phyloP scores from a whole-genome alignment of 139 green algal genomes.

The Closterium sp. region DNA sequence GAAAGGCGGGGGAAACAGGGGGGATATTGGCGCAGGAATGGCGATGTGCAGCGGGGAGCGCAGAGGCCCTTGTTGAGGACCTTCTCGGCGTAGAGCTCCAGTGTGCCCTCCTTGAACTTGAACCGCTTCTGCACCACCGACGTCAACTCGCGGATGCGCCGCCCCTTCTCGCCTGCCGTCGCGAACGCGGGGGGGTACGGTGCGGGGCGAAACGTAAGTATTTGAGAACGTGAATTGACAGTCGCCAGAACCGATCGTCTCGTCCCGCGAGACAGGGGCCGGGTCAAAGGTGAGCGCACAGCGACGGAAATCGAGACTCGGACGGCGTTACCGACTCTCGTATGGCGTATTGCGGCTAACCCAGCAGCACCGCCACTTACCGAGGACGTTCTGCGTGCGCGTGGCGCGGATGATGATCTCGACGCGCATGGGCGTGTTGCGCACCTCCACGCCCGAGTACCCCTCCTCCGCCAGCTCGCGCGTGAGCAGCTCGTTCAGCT shows the following conservation, averaged over 20 bases:
- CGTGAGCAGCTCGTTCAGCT: constrained; percentile 99
- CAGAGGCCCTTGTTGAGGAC: constrained; percentile 96
- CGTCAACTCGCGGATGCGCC: constrained; percentile 96
- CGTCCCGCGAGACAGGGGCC: no score
- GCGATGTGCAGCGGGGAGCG: constrained; percentile 52
- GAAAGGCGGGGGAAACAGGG: not conserved
- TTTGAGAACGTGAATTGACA: no score
- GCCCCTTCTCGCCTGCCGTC: constrained; percentile 89
- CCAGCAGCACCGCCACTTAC: no score
- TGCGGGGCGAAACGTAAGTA: no score
- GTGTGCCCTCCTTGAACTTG: constrained; percentile 88
- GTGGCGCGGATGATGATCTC: constrained; percentile 99
- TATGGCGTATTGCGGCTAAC: constrained; percentile 54
- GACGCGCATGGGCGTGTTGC: constrained; percentile 93
- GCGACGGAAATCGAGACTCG: no score
- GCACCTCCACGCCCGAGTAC: constrained; percentile 98
- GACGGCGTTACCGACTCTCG: not conserved
- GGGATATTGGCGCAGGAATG: not conserved
- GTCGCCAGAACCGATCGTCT: no score
- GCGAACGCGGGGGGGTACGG: no score
- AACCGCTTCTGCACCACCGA: constrained; percentile 98
- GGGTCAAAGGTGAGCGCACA: no score
- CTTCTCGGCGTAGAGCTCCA: constrained; percentile 99
- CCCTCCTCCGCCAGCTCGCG: constrained; percentile 93
- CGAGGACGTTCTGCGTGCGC: constrained; percentile 96